A percentile compares a stretch with the other conserved stretches of the same genome.
Conservation (phyloP, 441 rosid species). For the Kokia cookei region DNA sequence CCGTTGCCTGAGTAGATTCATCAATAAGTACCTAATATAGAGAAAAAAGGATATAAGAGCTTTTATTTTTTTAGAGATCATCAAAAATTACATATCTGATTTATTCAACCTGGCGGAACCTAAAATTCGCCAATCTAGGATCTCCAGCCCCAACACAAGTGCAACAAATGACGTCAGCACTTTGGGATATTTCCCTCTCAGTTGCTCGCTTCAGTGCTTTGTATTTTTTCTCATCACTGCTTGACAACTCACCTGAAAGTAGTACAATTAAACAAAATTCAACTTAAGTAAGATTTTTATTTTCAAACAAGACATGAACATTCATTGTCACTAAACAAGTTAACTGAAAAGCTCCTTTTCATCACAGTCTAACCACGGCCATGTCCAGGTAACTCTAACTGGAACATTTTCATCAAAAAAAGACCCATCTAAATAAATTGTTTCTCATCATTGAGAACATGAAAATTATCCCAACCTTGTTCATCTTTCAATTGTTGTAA, state of each 20-base stretch:
- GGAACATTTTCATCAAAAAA: background rate
- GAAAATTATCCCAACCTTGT: conserved; percentile 56
- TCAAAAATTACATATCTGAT: background rate
- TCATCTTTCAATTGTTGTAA: conserved; percentile 97
- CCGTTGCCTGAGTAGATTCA: conserved; percentile 98
- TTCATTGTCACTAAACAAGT: background rate
- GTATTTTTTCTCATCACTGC: conserved; percentile 98
- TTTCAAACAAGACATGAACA: background rate
- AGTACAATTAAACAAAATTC: background rate
- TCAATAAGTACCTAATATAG: conserved; percentile 86
- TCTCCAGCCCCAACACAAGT: conserved; percentile 99
- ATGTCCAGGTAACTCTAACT: background rate
- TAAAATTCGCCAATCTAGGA: conserved; percentile 91
- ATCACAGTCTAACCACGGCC: background rate
- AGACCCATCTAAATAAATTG: background rate
- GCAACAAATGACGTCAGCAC: conserved; percentile 99
- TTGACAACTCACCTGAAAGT: conserved; percentile 84
- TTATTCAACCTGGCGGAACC: conserved; percentile 87
- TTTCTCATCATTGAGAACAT: background rate
- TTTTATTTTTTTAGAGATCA: background rate
- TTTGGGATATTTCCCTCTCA: conserved; percentile 96
- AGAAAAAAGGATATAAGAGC: conserved; percentile 20
- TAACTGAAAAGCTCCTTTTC: background rate
- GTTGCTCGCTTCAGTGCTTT: conserved; percentile 92
- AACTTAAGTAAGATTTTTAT: background rate